Conservation (phyloP, 1,284 basidiomycete species). For the Trichosporon faecale region DNA sequence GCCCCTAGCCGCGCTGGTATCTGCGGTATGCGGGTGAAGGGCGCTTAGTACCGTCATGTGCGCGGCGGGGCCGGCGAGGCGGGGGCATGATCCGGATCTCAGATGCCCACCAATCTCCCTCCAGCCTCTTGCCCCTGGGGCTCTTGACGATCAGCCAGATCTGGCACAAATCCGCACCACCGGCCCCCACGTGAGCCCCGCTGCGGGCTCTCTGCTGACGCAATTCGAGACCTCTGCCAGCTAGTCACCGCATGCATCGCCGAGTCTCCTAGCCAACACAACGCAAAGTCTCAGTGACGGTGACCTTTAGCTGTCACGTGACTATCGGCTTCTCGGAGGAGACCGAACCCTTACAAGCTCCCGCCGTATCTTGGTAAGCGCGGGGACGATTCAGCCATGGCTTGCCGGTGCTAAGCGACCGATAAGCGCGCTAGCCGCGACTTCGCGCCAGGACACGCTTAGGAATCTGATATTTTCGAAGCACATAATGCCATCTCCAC, state of each 20-base stretch:
- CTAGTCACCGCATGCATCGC: not conserved
- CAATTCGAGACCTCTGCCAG: not conserved
- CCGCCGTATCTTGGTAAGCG: not conserved
- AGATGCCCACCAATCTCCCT: not conserved
- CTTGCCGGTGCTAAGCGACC: not conserved
- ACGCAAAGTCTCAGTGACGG: not conserved
- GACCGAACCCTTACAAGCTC: not conserved
- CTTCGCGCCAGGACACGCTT: not conserved
- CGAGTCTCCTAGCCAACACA: not conserved
- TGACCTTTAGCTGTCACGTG: not conserved
- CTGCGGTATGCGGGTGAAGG: not conserved
- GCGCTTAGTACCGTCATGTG: constrained; percentile 6
- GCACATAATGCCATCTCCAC: not conserved
- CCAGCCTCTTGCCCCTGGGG: not conserved
- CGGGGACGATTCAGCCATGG: not conserved
- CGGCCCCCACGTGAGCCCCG: not conserved
- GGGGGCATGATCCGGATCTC: constrained; percentile 6
- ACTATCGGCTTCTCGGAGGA: not conserved
- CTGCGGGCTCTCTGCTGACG: not conserved
- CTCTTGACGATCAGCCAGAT: not conserved
- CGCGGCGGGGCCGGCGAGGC: not conserved
- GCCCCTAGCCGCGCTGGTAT: constrained; percentile 4
- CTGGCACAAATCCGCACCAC: not conserved
- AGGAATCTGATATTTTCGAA: not conserved
- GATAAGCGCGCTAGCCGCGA: constrained; percentile 6